A percentile compares a stretch with the other conserved stretches of the same genome.
Evolutionary conservation across 768 basidiomycete species (phyloP).

Genomic region (Pholiota microspora): DNA sequence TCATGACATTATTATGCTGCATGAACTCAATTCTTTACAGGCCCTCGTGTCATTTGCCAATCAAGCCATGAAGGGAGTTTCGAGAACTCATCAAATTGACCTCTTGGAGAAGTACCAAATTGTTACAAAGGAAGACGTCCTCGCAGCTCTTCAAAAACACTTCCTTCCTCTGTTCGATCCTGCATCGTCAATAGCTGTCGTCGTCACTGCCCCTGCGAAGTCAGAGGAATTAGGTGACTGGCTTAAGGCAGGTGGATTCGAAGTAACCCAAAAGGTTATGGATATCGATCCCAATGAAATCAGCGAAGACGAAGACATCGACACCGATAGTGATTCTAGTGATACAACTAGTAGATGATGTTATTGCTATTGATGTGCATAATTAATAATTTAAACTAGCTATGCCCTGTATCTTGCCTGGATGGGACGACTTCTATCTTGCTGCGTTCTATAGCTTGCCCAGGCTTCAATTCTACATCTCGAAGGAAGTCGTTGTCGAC

Average conservation of each 20-base stretch:
- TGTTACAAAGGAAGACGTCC: constrained; percentile 78
- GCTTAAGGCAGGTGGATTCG: constrained; percentile 68
- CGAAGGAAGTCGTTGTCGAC: constrained; percentile 87
- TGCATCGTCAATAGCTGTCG: constrained; percentile 71
- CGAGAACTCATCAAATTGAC: constrained; percentile 69
- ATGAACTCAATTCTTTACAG: constrained; percentile 32
- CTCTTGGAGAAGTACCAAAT: constrained; percentile 77
- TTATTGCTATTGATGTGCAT: not conserved
- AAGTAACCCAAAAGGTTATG: constrained; percentile 70
- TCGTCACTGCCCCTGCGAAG: constrained; percentile 83
- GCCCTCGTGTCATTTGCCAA: constrained; percentile 84
- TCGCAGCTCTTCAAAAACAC: constrained; percentile 64
- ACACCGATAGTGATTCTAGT: constrained; percentile 18
- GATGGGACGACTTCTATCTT: constrained; percentile 57
- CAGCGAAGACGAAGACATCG: constrained; percentile 33
- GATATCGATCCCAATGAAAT: constrained; percentile 56
- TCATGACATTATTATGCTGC: not conserved
- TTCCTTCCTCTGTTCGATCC: constrained; percentile 86
- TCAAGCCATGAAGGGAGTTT: constrained; percentile 85
- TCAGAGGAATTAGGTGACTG: constrained; percentile 66
- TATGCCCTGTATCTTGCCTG: not conserved
- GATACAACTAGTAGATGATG: constrained; percentile 12
- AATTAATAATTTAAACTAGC: not conserved
- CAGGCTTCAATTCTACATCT: constrained; percentile 77
- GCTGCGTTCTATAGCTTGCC: constrained; percentile 58